phyloP scores from a whole-genome alignment of 768 basidiomycete species.

The Kwoniella sp. region DNA sequence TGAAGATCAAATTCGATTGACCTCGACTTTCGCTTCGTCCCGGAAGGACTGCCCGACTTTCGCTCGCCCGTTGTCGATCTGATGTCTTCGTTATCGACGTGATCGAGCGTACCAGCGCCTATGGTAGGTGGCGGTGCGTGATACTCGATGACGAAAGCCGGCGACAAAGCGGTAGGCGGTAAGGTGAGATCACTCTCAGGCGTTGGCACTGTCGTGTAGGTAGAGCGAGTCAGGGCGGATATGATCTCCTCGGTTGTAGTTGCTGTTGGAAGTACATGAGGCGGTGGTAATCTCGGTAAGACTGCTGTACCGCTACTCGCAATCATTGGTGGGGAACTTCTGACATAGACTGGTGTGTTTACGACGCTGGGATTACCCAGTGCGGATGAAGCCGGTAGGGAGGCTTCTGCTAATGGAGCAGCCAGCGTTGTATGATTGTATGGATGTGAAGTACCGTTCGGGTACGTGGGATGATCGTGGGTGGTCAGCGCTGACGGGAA shows the following conservation, averaged over 20 bases:
- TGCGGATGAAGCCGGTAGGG: neutral
- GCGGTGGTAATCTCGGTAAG: constrained; percentile 8
- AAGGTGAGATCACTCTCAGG: neutral
- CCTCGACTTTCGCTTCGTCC: neutral
- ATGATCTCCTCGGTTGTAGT: neutral
- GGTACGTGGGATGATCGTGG: neutral
- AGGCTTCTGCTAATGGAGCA: neutral
- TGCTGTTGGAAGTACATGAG: constrained; percentile 1
- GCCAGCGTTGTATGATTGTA: neutral
- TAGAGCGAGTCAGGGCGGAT: neutral
- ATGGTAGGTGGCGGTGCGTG: neutral
- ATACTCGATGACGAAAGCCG: neutral
- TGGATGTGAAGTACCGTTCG: neutral
- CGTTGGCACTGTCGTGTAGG: neutral
- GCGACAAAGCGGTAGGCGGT: neutral
- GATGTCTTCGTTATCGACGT: neutral
- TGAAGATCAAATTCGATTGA: neutral
- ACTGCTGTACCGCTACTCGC: neutral
- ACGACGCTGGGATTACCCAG: neutral
- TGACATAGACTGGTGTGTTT: neutral
- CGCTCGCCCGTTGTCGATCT: neutral
- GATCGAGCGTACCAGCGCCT: too few species aligned
- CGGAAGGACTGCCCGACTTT: neutral
- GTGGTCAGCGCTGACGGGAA: neutral
- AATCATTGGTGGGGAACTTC: neutral